Percentiles rank a stretch among this genome's conserved stretches.
Evolutionary conservation across 306 rosid species (phyloP).

Genomic region (Hippophae gyantsensis): DNA sequence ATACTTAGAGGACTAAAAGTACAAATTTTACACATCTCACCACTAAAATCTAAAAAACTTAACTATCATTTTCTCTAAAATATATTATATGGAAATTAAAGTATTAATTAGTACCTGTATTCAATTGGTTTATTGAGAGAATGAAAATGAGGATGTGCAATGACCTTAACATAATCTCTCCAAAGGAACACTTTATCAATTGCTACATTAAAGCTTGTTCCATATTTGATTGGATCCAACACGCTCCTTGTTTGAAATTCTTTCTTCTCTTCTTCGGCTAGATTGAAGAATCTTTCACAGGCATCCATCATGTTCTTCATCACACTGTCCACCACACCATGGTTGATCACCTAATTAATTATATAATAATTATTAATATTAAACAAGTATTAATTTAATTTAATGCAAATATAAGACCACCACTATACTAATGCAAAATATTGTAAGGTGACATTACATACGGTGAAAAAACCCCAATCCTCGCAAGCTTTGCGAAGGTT

Average conservation of each 20-base stretch:
- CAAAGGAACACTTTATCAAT: conserved; percentile 34
- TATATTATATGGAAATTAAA: no score
- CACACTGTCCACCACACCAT: conserved; percentile 31
- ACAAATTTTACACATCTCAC: no score
- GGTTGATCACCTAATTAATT: conserved; percentile 23
- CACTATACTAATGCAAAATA: no score
- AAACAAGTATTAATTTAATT: no score
- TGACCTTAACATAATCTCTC: conserved; percentile 44
- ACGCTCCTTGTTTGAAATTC: no score
- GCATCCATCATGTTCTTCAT: conserved; percentile 22
- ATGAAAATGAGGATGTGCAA: conserved; percentile 24
- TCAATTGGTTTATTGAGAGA: conserved; percentile 41
- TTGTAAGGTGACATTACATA: no score
- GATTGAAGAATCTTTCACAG: conserved; percentile 24
- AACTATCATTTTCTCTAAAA: no score
- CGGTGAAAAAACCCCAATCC: not conserved
- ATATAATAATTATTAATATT: no score
- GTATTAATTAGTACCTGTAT: conserved; percentile 3
- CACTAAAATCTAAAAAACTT: no score
- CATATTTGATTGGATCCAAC: conserved; percentile 1
- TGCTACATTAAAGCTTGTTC: conserved; percentile 33
- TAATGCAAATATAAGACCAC: no score
- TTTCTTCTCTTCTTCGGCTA: conserved; percentile 26
- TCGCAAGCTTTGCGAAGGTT: not conserved
- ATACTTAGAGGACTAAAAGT: no score